Percentiles rank a stretch among this genome's conserved stretches.
Conservation (phyloP, 2,329 filamentous ascomycete genomes). For the Pseudogymnoascus sp. region DNA sequence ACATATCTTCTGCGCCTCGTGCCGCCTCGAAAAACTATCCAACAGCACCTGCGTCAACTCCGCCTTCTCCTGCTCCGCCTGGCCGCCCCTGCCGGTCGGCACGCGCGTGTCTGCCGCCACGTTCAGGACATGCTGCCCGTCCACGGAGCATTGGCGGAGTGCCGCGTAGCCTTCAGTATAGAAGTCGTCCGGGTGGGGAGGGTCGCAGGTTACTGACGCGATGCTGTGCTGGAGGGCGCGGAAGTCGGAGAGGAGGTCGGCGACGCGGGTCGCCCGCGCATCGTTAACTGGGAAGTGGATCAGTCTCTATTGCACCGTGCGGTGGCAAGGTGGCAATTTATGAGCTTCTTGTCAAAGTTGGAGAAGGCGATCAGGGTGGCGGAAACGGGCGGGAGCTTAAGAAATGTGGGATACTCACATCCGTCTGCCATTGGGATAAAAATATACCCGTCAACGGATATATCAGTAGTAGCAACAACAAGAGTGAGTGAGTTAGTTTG, state of each 20-base stretch:
- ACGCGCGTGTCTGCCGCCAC: slow-evolving; percentile 55
- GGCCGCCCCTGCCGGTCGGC: slow-evolving; percentile 43
- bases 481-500: slow-evolving; percentile 9
- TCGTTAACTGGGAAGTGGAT: slow-evolving; percentile 45
- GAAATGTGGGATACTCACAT: slow-evolving; percentile 20
- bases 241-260: slow-evolving; percentile 54
- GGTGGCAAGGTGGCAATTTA: slow-evolving; percentile 6
- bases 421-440: slow-evolving; percentile 25
- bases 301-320: slow-evolving; percentile 11
- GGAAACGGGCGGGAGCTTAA: slow-evolving; percentile 9
- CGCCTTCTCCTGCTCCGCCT: slow-evolving; percentile 52
- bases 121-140: slow-evolving; percentile 57
- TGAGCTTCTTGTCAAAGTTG: background rate
- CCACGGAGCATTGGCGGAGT: slow-evolving; percentile 52
- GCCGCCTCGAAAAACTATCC: slow-evolving; percentile 52
- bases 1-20: slow-evolving; percentile 58
- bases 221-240: slow-evolving; percentile 55
- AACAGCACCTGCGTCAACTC: slow-evolving; percentile 55
- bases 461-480: background rate
- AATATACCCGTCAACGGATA: slow-evolving; percentile 5
- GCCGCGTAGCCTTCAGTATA: slow-evolving; percentile 56
- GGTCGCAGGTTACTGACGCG: slow-evolving; percentile 46
- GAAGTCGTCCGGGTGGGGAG: slow-evolving; percentile 48
- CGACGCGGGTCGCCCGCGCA: slow-evolving; percentile 50
- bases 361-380: background rate